Conservation (phyloP, 2,329 filamentous ascomycete species). For the Diplodia corticola region DNA sequence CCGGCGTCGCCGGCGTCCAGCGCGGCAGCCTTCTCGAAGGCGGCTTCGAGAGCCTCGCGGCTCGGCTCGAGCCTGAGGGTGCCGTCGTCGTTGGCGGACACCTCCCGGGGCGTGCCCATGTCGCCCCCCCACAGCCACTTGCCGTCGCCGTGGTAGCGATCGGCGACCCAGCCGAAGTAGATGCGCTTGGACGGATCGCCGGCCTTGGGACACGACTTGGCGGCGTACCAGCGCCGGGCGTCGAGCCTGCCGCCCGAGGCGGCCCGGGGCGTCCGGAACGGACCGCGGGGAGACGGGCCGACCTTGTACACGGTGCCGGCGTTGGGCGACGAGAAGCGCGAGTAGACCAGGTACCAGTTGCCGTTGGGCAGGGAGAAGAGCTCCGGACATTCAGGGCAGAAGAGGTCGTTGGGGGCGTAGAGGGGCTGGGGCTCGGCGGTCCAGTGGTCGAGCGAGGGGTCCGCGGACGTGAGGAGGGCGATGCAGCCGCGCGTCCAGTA, state of each 20-base stretch:
- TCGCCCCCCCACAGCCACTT: conserved; percentile 45
- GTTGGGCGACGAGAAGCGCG: conserved; percentile 35
- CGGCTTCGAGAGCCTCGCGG: conserved; percentile 16
- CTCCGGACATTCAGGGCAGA: conserved; percentile 44
- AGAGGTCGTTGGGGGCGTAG: conserved; percentile 39
- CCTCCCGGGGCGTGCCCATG: conserved; percentile 35
- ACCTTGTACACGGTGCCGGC: conserved; percentile 41
- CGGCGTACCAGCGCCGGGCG: conserved; percentile 42
- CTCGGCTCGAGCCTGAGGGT: conserved; percentile 30
- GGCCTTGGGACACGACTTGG: conserved; percentile 33
- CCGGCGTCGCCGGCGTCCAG: neutral
- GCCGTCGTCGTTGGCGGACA: conserved; percentile 33
- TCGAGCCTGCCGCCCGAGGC: conserved; percentile 38
- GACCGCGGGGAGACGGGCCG: conserved; percentile 38
- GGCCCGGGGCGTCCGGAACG: conserved; percentile 37
- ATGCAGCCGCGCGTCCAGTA: conserved; percentile 42
- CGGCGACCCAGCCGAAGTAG: conserved; percentile 41
- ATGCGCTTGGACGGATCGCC: conserved; percentile 34
- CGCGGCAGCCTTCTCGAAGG: neutral
- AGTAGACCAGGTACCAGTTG: conserved; percentile 37
- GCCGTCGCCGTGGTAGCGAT: conserved; percentile 36
- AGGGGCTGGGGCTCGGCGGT: conserved; percentile 35
- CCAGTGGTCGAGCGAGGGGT: conserved; percentile 39
- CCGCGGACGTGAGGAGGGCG: conserved; percentile 39
- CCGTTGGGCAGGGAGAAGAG: conserved; percentile 39